Evolutionary conservation across 108 stramenopile species (phyloP).

Genomic region (Skeletonema costatum): DNA sequence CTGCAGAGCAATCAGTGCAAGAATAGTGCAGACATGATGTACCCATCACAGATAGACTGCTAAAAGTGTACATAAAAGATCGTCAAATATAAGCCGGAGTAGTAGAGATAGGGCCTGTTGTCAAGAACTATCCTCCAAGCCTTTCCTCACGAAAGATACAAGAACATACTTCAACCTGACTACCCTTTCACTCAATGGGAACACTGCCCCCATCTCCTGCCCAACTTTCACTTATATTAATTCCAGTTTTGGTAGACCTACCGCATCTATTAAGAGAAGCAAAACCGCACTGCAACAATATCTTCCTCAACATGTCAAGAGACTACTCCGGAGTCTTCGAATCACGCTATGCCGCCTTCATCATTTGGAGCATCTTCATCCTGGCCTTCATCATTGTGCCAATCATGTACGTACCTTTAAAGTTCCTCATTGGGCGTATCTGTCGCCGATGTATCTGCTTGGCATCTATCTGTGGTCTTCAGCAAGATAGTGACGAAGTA

Average conservation of each 20-base stretch:
- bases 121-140: no score
- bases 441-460: not conserved
- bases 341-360: slow-evolving; percentile 13
- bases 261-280: not conserved
- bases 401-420: not conserved
- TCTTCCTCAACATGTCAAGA: not conserved
- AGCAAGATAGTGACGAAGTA: not conserved
- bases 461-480: not conserved
- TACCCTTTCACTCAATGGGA: not conserved
- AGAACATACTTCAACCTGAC: no score
- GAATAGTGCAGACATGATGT: no score
- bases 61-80: no score
- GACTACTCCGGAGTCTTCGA: not conserved
- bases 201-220: not conserved
- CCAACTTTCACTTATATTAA: not conserved
- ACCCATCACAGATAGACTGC: no score
- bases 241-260: not conserved
- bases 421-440: not conserved
- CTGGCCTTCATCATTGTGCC: slow-evolving; percentile 18
- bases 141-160: no score
- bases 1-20: no score
- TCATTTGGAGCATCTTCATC: slow-evolving; percentile 19
- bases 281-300: not conserved
- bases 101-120: no score
- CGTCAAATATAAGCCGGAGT: no score